Conservation (phyloP, 768 basidiomycete genomes). For the Lentinula guzmanii region DNA sequence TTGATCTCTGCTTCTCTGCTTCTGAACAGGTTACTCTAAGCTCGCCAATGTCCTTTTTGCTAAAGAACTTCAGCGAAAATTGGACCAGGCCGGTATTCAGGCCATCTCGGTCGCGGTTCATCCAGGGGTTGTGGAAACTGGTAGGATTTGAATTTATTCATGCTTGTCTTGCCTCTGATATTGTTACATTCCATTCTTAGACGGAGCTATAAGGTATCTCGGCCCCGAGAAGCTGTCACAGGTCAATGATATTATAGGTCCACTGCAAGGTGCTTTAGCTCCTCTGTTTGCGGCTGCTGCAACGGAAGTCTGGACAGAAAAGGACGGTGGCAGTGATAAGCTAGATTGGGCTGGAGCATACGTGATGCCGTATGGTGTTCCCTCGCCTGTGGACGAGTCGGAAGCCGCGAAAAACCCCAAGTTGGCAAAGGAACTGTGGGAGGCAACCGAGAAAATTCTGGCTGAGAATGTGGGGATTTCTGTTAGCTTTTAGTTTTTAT, state of each 20-base stretch:
- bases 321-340: slow-evolving; percentile 8
- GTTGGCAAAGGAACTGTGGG: slow-evolving; percentile 32
- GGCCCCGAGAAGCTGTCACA: background rate
- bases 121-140: slow-evolving; percentile 35
- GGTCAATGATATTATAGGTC: slow-evolving; percentile 8
- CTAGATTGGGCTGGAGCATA: slow-evolving; percentile 31
- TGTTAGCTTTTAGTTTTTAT: background rate
- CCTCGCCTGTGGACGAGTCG: slow-evolving; percentile 17
- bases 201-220: background rate
- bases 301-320: slow-evolving; percentile 19
- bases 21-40: slow-evolving; percentile 38
- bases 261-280: slow-evolving; percentile 27
- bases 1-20: background rate
- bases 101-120: slow-evolving; percentile 34
- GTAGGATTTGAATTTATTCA: slow-evolving; percentile 15
- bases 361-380: slow-evolving; percentile 25
- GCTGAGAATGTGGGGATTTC: background rate
- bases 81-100: slow-evolving; percentile 28
- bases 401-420: slow-evolving; percentile 22
- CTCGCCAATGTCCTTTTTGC: slow-evolving; percentile 45
- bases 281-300: slow-evolving; percentile 35
- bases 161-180: slow-evolving; percentile 10
- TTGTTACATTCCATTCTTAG: background rate
- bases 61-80: slow-evolving; percentile 40
- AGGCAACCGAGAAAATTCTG: slow-evolving; percentile 27